Base-by-base conservation (phyloP, 1,284 basidiomycete genomes). In the Ustilago loliicola region DNA sequence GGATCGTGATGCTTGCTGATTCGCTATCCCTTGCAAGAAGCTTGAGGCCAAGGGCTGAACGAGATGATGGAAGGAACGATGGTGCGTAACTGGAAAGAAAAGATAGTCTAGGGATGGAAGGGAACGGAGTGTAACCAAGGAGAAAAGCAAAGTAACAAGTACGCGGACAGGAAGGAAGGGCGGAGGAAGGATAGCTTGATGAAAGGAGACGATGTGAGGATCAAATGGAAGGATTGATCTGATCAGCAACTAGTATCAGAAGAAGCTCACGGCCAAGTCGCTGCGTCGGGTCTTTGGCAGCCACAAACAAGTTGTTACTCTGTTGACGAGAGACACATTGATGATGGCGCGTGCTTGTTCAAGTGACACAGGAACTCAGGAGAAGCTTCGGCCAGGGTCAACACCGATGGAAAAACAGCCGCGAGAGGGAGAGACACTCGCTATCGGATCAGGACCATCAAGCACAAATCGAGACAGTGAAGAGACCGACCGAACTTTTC, bases 281-380 rank as follows among this genome's bases (percentile, higher is more conserved):
- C 15, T 8, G 36, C 15, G 13, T 3, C 8, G 8, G n/a, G 11
- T 47, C 3, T 23, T n/a, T 30, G 25, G 13, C 50, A 52, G 50
- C 8, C 27, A 52, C 29, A 29, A 32, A 52, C 50, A 32, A n/a
- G 6, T 32, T 32, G 29, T 9, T 30, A 29, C 4, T 27, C 19
- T 6, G 50, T 25, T 19, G 25, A 52, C 21, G 11, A 32, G 50
- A 23, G n/a, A 47, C 45, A 47, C 17, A 11, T 21, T n/a, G n/a
- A 23, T 3, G 8, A 6, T n/a, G 23, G 45, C 45, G n/a, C 23
- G 7, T 47, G 45, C 11, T 47, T 47, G 45, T 47, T 23, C n/a
- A 17, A 47, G 45, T 47, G 45, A 47, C 45, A 47, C 45, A 47
- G 45, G 45, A 47, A 23, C 45, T 21, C 19, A 47, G 45, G 45